Percentiles rank a stretch among this genome's conserved stretches.
Conservation (phyloP, 306 rosid genomes). For the Hippophae gyantsensis region DNA sequence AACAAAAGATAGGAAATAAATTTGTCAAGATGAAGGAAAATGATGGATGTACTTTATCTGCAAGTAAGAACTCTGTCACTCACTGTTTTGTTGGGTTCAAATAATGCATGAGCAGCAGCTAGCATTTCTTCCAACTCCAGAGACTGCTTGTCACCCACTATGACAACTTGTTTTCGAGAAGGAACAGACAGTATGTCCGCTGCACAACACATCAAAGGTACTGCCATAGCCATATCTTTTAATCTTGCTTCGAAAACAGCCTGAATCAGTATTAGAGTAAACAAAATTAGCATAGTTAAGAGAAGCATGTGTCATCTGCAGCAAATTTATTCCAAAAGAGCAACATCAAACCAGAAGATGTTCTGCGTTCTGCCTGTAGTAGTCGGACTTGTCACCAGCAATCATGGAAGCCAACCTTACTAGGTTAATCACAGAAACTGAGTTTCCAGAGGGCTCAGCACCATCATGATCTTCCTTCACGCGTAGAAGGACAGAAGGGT, state of each 20-base stretch:
- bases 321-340: background rate
- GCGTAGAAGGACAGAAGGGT: conserved; percentile 74
- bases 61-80: conserved; percentile 15
- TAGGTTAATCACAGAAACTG: conserved; percentile 71
- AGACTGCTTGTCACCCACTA: conserved; percentile 53
- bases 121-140: conserved; percentile 60
- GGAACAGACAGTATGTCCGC: conserved; percentile 60
- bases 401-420: conserved; percentile 63
- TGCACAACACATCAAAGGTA: conserved; percentile 96
- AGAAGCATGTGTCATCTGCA: background rate
- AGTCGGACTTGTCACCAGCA: conserved; percentile 51
- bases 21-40: background rate
- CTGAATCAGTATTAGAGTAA: conserved; percentile 30
- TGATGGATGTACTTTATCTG: background rate
- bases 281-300: conserved; percentile 1
- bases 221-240: conserved; percentile 76
- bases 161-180: conserved; percentile 61
- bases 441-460: conserved; percentile 95
- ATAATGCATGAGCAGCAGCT: conserved; percentile 52
- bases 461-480: conserved; percentile 95
- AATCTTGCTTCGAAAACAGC: conserved; percentile 77
- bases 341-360: conserved; percentile 59
- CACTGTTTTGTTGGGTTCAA: conserved; percentile 74
- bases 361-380: conserved; percentile 61
- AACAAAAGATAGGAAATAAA: background rate